A percentile compares a stretch with the other conserved stretches of the same genome.
Evolutionary conservation across 352 stramenopile genomes (phyloP).

Genomic region (Pythium graminicola): DNA sequence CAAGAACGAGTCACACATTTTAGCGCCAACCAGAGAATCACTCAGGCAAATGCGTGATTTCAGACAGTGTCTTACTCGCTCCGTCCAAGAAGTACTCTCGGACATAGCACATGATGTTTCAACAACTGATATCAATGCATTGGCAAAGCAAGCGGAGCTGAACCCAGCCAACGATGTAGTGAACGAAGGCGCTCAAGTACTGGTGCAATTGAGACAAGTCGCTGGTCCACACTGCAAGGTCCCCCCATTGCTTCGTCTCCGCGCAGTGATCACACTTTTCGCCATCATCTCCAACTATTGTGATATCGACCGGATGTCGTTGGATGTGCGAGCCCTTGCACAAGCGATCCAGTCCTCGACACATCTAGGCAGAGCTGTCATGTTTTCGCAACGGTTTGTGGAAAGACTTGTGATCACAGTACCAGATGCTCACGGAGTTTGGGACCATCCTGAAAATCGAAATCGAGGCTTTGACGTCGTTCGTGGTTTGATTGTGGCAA

Average conservation of each 20-base stretch:
- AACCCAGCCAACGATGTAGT: no score
- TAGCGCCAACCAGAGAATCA: neutral
- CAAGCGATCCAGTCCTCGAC: neutral
- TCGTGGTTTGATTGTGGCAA: neutral
- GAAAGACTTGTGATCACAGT: neutral
- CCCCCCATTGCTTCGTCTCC: neutral
- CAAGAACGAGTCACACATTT: slow-evolving; percentile 2
- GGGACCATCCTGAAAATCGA: neutral
- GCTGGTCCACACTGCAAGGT: neutral
- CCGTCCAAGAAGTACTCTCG: neutral
- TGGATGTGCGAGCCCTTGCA: neutral
- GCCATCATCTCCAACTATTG: neutral
- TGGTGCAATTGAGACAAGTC: neutral
- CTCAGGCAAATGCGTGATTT: neutral
- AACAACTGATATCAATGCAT: neutral
- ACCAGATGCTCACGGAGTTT: neutral
- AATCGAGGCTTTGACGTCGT: neutral
- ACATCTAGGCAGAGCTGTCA: neutral
- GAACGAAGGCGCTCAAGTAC: neutral
- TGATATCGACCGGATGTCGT: neutral
- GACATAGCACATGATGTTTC: neutral
- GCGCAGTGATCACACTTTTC: neutral
- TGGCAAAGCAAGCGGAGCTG: neutral
- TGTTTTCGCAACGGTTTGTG: neutral
- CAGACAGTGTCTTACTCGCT: neutral